phyloP scores from a whole-genome alignment of 2,329 filamentous ascomycete genomes.

The Nigrospora oryzae region DNA sequence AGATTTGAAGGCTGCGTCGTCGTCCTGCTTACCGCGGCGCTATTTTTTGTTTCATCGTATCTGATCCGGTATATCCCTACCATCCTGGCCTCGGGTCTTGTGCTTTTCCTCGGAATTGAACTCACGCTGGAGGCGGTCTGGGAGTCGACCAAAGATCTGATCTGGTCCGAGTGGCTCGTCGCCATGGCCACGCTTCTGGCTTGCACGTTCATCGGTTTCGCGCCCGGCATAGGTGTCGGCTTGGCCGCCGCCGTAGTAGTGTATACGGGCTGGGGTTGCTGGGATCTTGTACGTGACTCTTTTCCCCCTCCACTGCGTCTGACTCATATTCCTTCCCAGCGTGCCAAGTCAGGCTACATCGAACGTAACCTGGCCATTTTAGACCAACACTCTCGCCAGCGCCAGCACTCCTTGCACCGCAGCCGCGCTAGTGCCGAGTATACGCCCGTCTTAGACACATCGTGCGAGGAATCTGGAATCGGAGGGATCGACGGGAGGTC shows the following conservation, averaged over 20 bases:
- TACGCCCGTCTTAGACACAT: not conserved
- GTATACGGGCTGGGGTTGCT: not conserved
- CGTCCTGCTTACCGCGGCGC: not conserved
- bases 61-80: not conserved
- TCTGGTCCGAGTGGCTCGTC: not conserved
- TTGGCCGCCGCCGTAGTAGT: not conserved
- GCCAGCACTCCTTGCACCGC: not conserved
- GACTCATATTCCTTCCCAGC: not conserved
- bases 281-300: not conserved
- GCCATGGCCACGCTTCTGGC: not conserved
- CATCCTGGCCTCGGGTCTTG: not conserved
- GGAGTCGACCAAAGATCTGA: not conserved
- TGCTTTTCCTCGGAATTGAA: not conserved
- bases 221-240: not conserved
- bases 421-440: not conserved
- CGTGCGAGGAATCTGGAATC: not conserved
- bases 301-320: too few species aligned
- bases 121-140: not conserved
- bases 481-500: not conserved
- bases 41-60: not conserved
- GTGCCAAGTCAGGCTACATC: not conserved
- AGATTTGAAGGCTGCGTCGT: not conserved
- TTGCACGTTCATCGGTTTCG: not conserved
- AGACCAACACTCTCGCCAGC: not conserved
- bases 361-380: not conserved